phyloP scores from a whole-genome alignment of 2,329 filamentous ascomycete species.

The Epichloe festucae region DNA sequence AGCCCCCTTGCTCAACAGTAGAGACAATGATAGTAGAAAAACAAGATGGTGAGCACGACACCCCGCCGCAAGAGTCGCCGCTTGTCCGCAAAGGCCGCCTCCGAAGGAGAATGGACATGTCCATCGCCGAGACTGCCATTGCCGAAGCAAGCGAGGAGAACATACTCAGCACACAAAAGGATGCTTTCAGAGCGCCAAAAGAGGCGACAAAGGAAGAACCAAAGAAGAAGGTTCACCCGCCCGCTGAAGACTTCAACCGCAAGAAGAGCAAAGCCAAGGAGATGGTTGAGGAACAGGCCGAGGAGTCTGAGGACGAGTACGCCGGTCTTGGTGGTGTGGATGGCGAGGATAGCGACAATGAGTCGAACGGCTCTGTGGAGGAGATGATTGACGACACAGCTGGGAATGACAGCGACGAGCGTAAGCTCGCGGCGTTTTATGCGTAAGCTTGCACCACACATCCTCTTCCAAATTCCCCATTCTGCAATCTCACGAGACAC shows the following conservation, averaged over 20 bases:
- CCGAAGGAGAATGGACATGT: slow-evolving; percentile 26
- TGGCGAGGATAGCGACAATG: slow-evolving; percentile 73
- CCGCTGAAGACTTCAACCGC: slow-evolving; percentile 55
- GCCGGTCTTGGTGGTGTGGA: slow-evolving; percentile 82
- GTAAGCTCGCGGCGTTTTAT: slow-evolving; percentile 72
- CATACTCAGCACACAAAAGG: slow-evolving; percentile 6
- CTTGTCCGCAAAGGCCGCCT: slow-evolving; percentile 47
- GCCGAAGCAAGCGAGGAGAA: not conserved
- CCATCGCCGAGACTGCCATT: slow-evolving; percentile 2
- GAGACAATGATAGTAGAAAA: slow-evolving; percentile 48
- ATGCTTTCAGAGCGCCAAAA: slow-evolving; percentile 58
- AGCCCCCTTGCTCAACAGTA: slow-evolving; percentile 52
- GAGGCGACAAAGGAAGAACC: slow-evolving; percentile 42
- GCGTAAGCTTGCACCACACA: slow-evolving; percentile 51
- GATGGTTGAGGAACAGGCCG: slow-evolving; percentile 84
- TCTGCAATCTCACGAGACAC: not conserved
- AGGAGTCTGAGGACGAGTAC: slow-evolving; percentile 97
- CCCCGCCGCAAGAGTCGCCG: slow-evolving; percentile 47
- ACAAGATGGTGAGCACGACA: slow-evolving; percentile 22
- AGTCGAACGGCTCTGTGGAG: slow-evolving; percentile 54
- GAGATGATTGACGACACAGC: slow-evolving; percentile 85
- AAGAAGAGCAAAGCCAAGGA: slow-evolving; percentile 78
- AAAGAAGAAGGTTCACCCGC: slow-evolving; percentile 36
- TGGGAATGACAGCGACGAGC: slow-evolving; percentile 64
- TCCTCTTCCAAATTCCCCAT: not conserved